phyloP scores from a whole-genome alignment of 23 red algal species.

The Chondrus crispus region DNA sequence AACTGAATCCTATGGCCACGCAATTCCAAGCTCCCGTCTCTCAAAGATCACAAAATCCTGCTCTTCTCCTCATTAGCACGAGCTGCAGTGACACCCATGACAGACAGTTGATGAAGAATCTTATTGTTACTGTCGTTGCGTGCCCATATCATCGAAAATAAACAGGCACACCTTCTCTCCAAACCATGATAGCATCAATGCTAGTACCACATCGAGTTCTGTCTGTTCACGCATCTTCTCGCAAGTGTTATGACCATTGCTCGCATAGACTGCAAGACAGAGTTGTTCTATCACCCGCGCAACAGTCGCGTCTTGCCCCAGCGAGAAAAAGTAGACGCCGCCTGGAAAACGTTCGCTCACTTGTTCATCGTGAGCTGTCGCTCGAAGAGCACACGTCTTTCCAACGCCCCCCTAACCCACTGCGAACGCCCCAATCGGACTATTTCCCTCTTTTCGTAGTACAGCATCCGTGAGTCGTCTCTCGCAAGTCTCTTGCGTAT shows the following conservation, averaged over 20 bases:
- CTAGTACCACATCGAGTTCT: not conserved
- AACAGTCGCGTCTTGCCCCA: conserved; percentile 2
- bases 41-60: too few species aligned
- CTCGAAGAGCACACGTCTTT: conserved; percentile 9
- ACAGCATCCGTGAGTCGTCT: not conserved
- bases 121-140: not conserved
- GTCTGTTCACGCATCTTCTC: not conserved
- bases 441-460: not conserved
- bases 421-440: not conserved
- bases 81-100: not conserved
- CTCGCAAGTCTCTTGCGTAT: conserved; percentile 38
- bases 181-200: not conserved
- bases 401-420: conserved; percentile 25
- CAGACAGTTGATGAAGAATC: not conserved
- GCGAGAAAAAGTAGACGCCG: not conserved
- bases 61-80: too few species aligned
- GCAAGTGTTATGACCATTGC: not conserved
- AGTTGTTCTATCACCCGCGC: not conserved
- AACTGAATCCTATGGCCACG: too few species aligned
- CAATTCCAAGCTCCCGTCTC: too few species aligned
- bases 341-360: not conserved
- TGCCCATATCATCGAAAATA: conserved; percentile 29
- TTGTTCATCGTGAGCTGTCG: not conserved
- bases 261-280: not conserved
- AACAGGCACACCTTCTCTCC: not conserved